Evolutionary conservation across 2,329 filamentous ascomycete species (phyloP), one percentile per base, ranked within the genome.

Genomic region (Calonectria montana): DNA sequence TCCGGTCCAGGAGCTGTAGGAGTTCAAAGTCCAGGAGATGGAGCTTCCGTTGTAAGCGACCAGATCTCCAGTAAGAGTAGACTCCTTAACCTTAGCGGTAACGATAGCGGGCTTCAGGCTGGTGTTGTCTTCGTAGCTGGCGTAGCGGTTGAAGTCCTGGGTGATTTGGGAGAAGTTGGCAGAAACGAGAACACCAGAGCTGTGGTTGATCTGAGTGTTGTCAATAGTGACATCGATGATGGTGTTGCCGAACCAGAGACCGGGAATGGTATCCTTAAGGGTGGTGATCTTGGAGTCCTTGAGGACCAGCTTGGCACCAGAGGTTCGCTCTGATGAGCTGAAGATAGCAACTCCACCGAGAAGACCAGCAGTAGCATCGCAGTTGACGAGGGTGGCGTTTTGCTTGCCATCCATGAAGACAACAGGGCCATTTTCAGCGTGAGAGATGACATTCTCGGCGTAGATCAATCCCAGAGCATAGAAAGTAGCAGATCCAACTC

Each of bases 291-390:
- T 70, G 43, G 68, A 70, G 62, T 66, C 63, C 55, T 63, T 66
- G 43, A 70, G 12, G 12, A 66, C 61, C 3, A 70, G 63, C 15
- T 39, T 59, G 35, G 68, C 68, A 9, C 68, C 68, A 0, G 62
- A 61, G 6, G 3, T 15, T 23, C 68, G 53, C 31, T 35, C 53
- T 1, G 68, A 65, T 8, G 68, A 70, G 31, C 68, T 70, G 27
- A 70, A 70, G 43, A 70, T 65, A n/a, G 63, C 63, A 10, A 70
- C 68, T 6, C 68, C 68, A 21, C 68, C 68, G 45, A 70, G 68
- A 8, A 70, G 63, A 10, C 68, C 68, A 13, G 68, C 68, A 2
- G 63, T 70, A 16, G 63, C 68, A 18, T 70, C 68, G 37, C 68
- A 70, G 68, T 70, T 70, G 55, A 70, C 68, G 4, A 70, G 45